These are phyloP conservation scores for Coemansia sp. DNA, from an alignment of 192 early-diverging fungal genomes.

Conservation along the genomic window DNA sequence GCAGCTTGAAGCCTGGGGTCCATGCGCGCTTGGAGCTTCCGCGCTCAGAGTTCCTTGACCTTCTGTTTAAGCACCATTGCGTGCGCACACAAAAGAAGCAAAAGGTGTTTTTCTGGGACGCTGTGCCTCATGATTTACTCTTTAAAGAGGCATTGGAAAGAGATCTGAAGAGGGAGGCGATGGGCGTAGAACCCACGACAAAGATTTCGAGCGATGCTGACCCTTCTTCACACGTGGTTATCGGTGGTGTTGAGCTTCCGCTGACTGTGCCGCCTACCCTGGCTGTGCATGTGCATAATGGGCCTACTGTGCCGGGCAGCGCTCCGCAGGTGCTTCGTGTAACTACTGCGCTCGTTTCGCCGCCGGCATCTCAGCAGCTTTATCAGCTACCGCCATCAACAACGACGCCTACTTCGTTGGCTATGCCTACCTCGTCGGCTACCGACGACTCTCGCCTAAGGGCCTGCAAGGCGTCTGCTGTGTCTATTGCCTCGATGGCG, in stretches of 20 bases:
- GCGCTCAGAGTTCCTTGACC: constrained; percentile 89
- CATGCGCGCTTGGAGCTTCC: constrained; percentile 92
- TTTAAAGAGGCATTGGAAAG: constrained; percentile 96
- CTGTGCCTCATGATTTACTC: constrained; percentile 90
- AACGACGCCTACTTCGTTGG: constrained; percentile 1
- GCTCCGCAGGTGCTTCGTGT: constrained; percentile 10
- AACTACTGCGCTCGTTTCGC: constrained; percentile 16
- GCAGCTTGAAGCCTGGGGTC: constrained; percentile 93
- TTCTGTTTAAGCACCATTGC: constrained; percentile 93
- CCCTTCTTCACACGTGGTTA: constrained; percentile 36
- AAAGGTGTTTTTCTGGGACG: constrained; percentile 99
- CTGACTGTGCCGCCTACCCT: constrained; percentile 52
- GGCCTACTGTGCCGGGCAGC: background rate
- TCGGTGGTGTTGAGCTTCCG: constrained; percentile 49
- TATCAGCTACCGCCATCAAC: background rate
- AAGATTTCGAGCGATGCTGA: constrained; percentile 28
- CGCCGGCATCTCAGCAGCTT: background rate
- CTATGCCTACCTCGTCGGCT: background rate
- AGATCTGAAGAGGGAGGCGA: constrained; percentile 91
- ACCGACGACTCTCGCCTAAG: background rate
- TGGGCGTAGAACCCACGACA: constrained; percentile 82
- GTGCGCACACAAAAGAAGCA: constrained; percentile 99
- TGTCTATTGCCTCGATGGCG: constrained; percentile 25
- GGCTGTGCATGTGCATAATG: constrained; percentile 27
- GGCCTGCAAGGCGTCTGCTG: constrained; percentile 13